Evolutionary conservation across 139 green algal genomes (phyloP).

Genomic region (Asterochloris erici): DNA sequence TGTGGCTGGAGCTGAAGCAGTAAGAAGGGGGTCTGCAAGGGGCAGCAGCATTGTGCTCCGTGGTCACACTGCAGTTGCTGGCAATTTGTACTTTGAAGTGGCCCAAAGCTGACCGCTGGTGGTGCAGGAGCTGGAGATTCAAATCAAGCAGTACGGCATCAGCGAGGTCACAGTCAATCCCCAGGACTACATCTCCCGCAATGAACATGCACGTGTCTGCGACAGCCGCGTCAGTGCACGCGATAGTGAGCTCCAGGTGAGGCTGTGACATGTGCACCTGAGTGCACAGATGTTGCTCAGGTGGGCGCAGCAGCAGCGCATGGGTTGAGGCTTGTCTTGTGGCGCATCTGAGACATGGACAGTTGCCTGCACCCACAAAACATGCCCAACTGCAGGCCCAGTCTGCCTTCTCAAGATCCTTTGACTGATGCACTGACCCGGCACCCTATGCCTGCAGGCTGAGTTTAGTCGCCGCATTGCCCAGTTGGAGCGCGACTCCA

Average conservation of each 20-base stretch:
- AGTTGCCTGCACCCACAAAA: too few relatives aligned
- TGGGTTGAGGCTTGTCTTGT: too few relatives aligned
- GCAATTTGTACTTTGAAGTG: too few relatives aligned
- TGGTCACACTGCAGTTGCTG: too few relatives aligned
- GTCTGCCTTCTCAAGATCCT: too few relatives aligned
- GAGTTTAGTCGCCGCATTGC: conserved; percentile 2
- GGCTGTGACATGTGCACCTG: neutral
- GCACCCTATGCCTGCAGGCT: conserved; percentile 3
- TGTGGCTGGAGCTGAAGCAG: too few relatives aligned
- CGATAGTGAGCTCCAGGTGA: conserved; percentile 5
- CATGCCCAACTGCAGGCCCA: too few relatives aligned
- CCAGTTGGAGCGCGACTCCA: conserved; percentile 6
- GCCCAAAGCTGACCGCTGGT: neutral
- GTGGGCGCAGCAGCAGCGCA: too few relatives aligned
- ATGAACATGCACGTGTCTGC: conserved; percentile 9
- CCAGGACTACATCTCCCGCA: conserved; percentile 13
- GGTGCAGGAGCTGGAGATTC: conserved; percentile 9
- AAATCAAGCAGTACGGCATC: conserved; percentile 20
- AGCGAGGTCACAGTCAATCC: conserved; percentile 14
- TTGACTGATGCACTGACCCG: too few relatives aligned
- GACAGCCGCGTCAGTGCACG: conserved; percentile 2
- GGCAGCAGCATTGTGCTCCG: too few relatives aligned
- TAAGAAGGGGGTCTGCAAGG: too few relatives aligned
- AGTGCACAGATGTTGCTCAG: neutral
- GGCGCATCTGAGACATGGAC: too few relatives aligned